Evolutionary conservation across 768 basidiomycete genomes (phyloP), one percentile per base, ranked within the genome.

Genomic region (Lactifluus echinatus): DNA sequence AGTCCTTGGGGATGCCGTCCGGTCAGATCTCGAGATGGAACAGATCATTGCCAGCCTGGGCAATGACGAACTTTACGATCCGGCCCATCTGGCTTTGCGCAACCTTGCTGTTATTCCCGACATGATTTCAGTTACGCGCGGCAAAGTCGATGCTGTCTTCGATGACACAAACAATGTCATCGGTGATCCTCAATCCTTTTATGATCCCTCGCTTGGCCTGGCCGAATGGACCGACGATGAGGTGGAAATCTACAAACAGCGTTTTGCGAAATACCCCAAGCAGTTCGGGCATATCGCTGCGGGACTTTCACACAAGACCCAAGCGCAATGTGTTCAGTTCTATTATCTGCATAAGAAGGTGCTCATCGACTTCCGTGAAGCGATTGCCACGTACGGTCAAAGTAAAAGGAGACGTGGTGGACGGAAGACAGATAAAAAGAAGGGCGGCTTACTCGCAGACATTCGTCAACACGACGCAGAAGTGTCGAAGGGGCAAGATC

Each of bases 281-380:
- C 94, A 97, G 68, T 98, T 98, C 65, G 94, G 93, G n/a, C 77
- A 85, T 66, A 93, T 98, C 57, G 84, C 94, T 0, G 79, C 82
- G 23, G 80, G 75, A 62, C 72, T 98, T 12, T 82, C 87, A 4
- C 78, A 90, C 75, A 97, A 96, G 77, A 85, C 89, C 2, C 75
- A 89, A 1, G 76, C 84, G 0, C 89, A 96, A 76, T 96, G 93
- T 67, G 89, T 97, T 45, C 81, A 86, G 48, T 95, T 83, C 71
- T 98, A 97, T 71, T 98, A 98, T 70, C 75, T 95, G 50, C 89
- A 93, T 73, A 98, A 97, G 78, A 92, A 93, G 73, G 79, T 79
- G 64, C 71, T 79, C 36, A 89, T 93, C 66, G 87, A 93, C 71
- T 94, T 93, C 72, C 82, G 89, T 55, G 81, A 84, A 63, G 82